phyloP scores from a whole-genome alignment of 306 rosid genomes.

The Gleditsia sinensis region DNA sequence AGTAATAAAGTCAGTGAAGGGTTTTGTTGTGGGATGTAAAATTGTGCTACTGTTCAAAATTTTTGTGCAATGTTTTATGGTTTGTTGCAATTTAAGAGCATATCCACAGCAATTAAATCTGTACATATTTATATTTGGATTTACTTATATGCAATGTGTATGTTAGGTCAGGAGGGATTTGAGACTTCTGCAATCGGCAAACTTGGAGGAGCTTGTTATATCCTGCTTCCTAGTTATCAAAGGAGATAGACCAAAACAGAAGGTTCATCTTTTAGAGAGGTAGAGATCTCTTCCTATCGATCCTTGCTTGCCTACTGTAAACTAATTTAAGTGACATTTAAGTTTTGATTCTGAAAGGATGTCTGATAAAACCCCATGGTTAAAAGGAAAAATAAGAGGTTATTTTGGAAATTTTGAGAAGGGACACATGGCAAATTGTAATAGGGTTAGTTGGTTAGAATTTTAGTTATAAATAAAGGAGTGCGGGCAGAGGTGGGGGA shows the following conservation, averaged over 20 bases:
- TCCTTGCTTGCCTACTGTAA: neutral
- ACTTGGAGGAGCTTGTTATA: slow-evolving; percentile 68
- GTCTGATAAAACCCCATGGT: too few species aligned
- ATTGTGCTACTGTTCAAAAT: neutral
- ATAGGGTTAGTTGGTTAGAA: too few species aligned
- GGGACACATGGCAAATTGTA: too few species aligned
- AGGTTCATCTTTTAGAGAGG: slow-evolving; percentile 81
- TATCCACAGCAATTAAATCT: neutral
- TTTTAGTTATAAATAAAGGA: too few species aligned
- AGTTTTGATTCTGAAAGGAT: neutral
- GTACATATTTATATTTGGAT: neutral
- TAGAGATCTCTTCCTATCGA: slow-evolving; percentile 21
- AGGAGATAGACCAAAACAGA: slow-evolving; percentile 79
- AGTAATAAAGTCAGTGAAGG: neutral
- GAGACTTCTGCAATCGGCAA: slow-evolving; percentile 59
- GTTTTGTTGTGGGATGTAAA: neutral
- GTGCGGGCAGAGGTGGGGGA: too few species aligned
- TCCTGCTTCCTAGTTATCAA: slow-evolving; percentile 67
- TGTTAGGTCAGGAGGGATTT: slow-evolving; percentile 81
- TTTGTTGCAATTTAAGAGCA: neutral
- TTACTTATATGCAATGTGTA: neutral
- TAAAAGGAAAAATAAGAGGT: too few species aligned
- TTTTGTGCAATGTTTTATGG: neutral
- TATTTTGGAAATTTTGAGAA: too few species aligned
- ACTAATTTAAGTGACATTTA: neutral